These are phyloP conservation scores for Phyllostachys edulis DNA, from an alignment of 176 grass and related monocot species.

Conservation along the genomic window DNA sequence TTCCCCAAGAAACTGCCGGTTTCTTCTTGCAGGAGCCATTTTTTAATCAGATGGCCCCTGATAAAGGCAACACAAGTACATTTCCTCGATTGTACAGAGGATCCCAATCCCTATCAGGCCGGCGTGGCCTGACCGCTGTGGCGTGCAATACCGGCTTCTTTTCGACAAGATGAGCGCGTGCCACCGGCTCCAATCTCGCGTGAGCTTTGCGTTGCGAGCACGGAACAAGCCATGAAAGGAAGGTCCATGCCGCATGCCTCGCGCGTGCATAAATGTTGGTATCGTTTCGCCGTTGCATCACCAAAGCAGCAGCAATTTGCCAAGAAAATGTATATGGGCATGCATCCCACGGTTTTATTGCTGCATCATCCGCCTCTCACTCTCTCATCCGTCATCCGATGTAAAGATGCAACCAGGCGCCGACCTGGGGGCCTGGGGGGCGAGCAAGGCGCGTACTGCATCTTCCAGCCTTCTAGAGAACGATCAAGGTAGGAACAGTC, in stretches of 20 bases:
- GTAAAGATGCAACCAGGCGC: background rate
- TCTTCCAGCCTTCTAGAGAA: background rate
- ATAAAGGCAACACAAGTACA: background rate
- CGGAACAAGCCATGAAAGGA: background rate
- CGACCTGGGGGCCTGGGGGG: background rate
- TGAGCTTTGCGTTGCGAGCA: background rate
- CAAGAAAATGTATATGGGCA: background rate
- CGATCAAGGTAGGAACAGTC: background rate
- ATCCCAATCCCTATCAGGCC: background rate
- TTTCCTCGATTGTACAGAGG: background rate
- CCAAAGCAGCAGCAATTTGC: background rate
- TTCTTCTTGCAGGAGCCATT: background rate
- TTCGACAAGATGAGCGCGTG: background rate
- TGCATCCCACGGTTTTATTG: background rate
- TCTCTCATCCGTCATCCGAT: background rate
- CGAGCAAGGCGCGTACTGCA: too few relatives aligned
- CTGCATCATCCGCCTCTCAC: background rate
- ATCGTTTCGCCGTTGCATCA: background rate
- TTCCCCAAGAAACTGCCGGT: background rate
- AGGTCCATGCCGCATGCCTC: background rate
- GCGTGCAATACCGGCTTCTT: conserved; percentile 12
- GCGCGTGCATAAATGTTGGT: background rate
- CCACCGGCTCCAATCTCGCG: background rate
- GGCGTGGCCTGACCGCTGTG: background rate
- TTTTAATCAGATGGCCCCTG: background rate